Percentiles rank a stretch among this genome's conserved stretches.
Conservation (phyloP, 176 grass and related monocot genomes). For the Eleusine indica region DNA sequence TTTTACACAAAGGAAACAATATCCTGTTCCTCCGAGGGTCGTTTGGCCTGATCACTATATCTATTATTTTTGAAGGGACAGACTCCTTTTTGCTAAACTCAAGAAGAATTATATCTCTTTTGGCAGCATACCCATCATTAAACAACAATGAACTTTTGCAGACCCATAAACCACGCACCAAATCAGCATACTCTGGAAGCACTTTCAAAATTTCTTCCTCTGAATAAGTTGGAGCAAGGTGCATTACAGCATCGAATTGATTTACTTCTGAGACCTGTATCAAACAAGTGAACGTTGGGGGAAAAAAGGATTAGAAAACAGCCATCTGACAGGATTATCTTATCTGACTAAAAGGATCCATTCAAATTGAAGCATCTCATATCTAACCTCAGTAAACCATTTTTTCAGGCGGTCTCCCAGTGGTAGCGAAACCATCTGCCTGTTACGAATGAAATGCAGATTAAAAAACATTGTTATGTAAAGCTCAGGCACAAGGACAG, state of each 20-base stretch:
- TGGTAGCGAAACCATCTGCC: conserved; percentile 53
- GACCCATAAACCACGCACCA: conserved; percentile 80
- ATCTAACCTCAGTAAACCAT: conserved; percentile 72
- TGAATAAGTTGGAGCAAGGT: conserved; percentile 66
- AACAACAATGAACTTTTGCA: conserved; percentile 71
- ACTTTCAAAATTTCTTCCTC: conserved; percentile 54
- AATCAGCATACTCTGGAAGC: conserved; percentile 57
- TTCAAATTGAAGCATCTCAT: conserved; percentile 11
- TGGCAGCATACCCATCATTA: conserved; percentile 45
- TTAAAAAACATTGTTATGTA: background rate
- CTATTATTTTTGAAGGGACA: conserved; percentile 30
- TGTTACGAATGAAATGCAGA: conserved; percentile 27
- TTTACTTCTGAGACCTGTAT: conserved; percentile 64
- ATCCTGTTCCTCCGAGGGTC: conserved; percentile 19
- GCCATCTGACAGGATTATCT: background rate
- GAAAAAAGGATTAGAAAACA: background rate
- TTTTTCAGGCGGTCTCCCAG: conserved; percentile 64
- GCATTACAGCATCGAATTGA: conserved; percentile 61
- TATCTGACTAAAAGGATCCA: background rate
- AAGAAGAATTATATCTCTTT: conserved; percentile 57
- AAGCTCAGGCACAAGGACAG: background rate
- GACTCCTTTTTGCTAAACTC: conserved; percentile 60
- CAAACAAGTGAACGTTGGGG: background rate
- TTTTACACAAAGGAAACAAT: conserved; percentile 49
- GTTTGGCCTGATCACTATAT: background rate